phyloP scores from a whole-genome alignment of 768 basidiomycete species.

The Serendipita sp. region DNA sequence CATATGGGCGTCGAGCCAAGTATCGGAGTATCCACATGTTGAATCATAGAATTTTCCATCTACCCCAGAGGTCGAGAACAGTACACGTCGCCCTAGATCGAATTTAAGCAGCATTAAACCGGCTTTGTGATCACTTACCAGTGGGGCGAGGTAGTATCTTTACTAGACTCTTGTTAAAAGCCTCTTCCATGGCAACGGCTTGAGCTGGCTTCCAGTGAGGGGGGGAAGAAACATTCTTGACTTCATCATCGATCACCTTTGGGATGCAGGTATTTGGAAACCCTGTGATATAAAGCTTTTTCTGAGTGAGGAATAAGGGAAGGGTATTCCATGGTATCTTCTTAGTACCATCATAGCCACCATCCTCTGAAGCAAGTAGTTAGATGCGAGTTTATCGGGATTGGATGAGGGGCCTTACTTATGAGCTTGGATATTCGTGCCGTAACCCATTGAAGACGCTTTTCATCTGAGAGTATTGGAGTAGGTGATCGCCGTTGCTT shows the following conservation, averaged over 20 bases:
- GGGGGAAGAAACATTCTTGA: background rate
- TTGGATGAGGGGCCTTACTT: background rate
- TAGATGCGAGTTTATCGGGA: background rate
- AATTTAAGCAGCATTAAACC: background rate
- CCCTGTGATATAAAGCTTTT: background rate
- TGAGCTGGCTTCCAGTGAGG: background rate
- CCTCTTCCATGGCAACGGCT: background rate
- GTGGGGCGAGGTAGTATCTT: background rate
- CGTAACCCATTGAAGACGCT: background rate
- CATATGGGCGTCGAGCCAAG: background rate
- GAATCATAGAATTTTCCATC: constrained; percentile 3
- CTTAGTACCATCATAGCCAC: background rate
- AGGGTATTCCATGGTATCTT: background rate
- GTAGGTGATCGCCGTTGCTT: background rate
- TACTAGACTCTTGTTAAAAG: background rate
- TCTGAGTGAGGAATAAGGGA: background rate
- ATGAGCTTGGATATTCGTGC: background rate
- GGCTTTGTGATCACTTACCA: background rate
- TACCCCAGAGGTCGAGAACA: background rate
- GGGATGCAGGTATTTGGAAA: constrained; percentile 4
- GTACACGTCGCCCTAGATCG: background rate
- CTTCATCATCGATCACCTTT: background rate
- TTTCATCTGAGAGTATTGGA: background rate
- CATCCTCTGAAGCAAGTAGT: background rate
- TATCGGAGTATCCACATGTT: background rate